These are phyloP conservation scores for Usnea hakonensis DNA, from an alignment of 495 filamentous ascomycete genomes.

Conservation along the genomic window DNA sequence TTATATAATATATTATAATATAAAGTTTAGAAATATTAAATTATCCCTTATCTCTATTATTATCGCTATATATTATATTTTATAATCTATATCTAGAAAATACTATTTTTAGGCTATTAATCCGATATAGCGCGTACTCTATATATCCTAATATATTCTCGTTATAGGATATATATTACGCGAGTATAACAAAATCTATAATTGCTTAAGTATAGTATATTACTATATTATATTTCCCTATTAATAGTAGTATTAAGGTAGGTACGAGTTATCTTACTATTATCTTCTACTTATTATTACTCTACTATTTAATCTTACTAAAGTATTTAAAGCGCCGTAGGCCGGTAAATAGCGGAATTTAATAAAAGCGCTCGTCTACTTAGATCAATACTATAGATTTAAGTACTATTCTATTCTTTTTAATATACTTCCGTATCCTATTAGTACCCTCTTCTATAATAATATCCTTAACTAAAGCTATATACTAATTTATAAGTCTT, in stretches of 20 bases:
- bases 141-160: neutral
- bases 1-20: neutral
- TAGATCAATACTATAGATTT: neutral
- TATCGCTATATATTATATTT: neutral
- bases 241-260: neutral
- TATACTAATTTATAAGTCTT: neutral
- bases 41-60: neutral
- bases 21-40: neutral
- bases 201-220: neutral
- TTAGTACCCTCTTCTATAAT: neutral
- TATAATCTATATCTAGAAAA: neutral
- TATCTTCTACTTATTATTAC: neutral
- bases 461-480: neutral
- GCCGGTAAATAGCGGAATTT: neutral
- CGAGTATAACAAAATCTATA: neutral
- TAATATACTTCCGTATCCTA: no score
- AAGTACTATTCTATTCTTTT: neutral
- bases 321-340: neutral
- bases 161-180: neutral
- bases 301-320: neutral
- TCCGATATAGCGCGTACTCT: neutral
- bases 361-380: neutral
- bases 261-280: slow-evolving; percentile 1
- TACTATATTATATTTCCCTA: neutral
- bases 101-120: neutral